Evolutionary conservation across 306 rosid species (phyloP).

Genomic region (Hippophae rhamnoides): DNA sequence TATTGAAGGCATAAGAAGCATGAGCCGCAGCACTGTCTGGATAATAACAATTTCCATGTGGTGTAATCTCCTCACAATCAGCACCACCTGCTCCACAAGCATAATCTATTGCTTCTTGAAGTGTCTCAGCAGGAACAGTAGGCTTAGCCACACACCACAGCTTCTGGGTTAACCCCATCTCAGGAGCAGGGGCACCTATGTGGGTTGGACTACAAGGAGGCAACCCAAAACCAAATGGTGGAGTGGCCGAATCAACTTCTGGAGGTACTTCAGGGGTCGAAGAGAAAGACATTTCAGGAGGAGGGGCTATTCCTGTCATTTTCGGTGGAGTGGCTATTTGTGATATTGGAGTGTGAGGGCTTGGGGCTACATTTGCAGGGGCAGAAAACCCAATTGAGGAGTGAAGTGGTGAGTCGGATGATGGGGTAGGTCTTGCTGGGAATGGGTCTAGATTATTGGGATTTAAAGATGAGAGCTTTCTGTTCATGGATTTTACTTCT

Average conservation of each 20-base stretch:
- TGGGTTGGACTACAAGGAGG: constrained; percentile 68
- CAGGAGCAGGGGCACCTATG: constrained; percentile 43
- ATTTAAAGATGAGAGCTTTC: constrained; percentile 49
- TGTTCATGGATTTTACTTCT: constrained; percentile 20
- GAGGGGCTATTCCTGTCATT: constrained; percentile 5
- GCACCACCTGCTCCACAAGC: constrained; percentile 94
- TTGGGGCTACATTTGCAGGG: constrained; percentile 37
- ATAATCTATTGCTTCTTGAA: constrained; percentile 70
- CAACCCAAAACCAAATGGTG: constrained; percentile 33
- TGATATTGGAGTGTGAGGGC: constrained; percentile 39
- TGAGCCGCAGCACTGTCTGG: constrained; percentile 75
- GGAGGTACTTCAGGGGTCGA: constrained; percentile 22
- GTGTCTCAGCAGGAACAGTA: constrained; percentile 57
- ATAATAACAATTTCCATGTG: constrained; percentile 51
- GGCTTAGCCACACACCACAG: constrained; percentile 98
- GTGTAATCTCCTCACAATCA: constrained; percentile 55
- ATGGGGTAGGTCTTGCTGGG: constrained; percentile 49
- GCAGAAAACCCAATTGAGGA: constrained; percentile 34
- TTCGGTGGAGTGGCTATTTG: constrained; percentile 38
- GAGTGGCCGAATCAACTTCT: constrained; percentile 36
- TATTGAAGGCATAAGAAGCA: constrained; percentile 85
- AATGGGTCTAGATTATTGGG: constrained; percentile 26
- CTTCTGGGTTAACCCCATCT: constrained; percentile 29
- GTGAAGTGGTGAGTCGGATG: constrained; percentile 47
- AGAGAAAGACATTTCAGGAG: constrained; percentile 17